Percentiles rank a stretch among this genome's conserved stretches.
phyloP scores from a whole-genome alignment of 164 flowering plant genomes.

The Aristolochia fimbriata region DNA sequence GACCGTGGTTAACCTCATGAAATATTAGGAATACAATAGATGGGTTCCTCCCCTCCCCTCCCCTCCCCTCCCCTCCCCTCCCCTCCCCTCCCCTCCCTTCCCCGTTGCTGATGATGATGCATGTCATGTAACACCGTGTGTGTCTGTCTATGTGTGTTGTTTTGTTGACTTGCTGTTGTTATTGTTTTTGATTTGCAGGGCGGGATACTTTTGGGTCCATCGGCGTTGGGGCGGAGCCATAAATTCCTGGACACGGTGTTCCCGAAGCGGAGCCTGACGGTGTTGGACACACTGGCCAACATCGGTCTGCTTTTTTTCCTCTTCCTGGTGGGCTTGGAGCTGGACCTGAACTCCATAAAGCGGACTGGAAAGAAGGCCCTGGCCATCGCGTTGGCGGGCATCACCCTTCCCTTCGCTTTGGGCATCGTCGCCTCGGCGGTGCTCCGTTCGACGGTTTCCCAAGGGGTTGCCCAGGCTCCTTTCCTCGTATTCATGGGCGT shows the following conservation, averaged over 20 bases:
- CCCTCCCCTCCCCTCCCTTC: no score
- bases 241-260: slow-evolving; percentile 17
- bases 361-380: slow-evolving; percentile 22
- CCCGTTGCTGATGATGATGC: no score
- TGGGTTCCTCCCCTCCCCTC: no score
- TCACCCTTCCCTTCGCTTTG: slow-evolving; percentile 16
- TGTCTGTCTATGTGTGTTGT: no score
- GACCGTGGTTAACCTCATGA: no score
- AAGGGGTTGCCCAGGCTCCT: slow-evolving; percentile 9
- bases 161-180: no score
- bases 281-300: slow-evolving; percentile 25
- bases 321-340: slow-evolving; percentile 24
- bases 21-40: no score
- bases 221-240: slow-evolving; percentile 18
- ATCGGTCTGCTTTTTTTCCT: slow-evolving; percentile 23
- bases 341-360: slow-evolving; percentile 15
- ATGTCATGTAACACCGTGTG: no score
- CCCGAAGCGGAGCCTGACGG: slow-evolving; percentile 19
- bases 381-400: slow-evolving; percentile 19
- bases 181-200: slow-evolving; percentile 13
- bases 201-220: slow-evolving; percentile 25
- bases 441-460: slow-evolving; percentile 15
- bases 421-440: slow-evolving; percentile 21
- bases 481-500: slow-evolving; percentile 32
- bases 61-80: no score